Conservation (phyloP, 345 rosid genomes). For the Lumnitzera littorea region DNA sequence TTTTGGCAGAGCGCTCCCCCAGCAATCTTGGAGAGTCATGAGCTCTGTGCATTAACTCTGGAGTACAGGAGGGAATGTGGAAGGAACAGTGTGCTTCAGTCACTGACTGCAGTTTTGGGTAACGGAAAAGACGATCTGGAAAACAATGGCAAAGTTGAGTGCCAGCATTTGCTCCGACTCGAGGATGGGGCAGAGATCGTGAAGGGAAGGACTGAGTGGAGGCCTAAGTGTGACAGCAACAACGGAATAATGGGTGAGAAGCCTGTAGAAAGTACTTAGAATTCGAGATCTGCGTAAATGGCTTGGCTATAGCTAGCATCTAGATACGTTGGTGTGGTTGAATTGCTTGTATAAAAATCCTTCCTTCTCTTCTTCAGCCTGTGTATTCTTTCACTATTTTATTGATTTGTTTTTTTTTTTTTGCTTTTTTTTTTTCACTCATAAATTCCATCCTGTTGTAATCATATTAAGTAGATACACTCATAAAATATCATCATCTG, state of each 20-base stretch:
- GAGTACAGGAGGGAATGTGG: constrained; percentile 98
- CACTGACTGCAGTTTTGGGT: constrained; percentile 65
- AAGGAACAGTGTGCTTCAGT: constrained; percentile 88
- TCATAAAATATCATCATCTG: too few species aligned
- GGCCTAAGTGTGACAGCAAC: constrained; percentile 44
- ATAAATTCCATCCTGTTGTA: constrained; percentile 22
- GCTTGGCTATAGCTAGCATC: neutral
- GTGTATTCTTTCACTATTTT: constrained; percentile 12
- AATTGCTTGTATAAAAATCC: constrained; percentile 22
- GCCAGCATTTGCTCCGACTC: constrained; percentile 87
- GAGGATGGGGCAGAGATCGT: constrained; percentile 84
- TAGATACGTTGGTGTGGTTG: too few species aligned
- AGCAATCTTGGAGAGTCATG: constrained; percentile 75
- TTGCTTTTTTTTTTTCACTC: constrained; percentile 8
- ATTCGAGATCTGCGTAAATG: constrained; percentile 2
- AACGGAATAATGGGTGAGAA: constrained; percentile 26
- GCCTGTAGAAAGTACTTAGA: constrained; percentile 27
- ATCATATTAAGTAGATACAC: constrained; percentile 6
- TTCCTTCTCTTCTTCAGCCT: constrained; percentile 16
- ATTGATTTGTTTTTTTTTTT: constrained; percentile 1
- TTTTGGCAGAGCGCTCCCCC: constrained; percentile 78
- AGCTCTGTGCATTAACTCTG: constrained; percentile 68
- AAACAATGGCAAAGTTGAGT: constrained; percentile 44
- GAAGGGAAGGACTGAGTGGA: constrained; percentile 90
- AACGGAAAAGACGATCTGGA: constrained; percentile 27